phyloP scores from a whole-genome alignment of 2,329 filamentous ascomycete genomes.

The Lachnum nothofagi region DNA sequence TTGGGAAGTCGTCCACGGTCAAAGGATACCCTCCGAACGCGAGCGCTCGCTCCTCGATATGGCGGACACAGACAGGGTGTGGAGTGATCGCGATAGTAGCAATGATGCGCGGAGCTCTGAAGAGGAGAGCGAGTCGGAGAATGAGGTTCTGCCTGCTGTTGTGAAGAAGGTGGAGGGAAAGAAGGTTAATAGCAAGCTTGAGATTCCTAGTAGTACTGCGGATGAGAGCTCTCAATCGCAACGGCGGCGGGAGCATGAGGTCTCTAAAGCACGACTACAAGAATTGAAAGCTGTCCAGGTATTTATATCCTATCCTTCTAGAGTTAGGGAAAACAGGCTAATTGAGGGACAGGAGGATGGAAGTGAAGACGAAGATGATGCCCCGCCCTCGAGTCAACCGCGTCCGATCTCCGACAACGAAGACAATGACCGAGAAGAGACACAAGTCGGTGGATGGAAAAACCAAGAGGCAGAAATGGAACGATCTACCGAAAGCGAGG shows the following conservation, averaged over 20 bases:
- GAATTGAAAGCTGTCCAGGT: too few species aligned
- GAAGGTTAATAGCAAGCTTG: background rate
- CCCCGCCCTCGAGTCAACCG: constrained; percentile 20
- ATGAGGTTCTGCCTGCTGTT: too few species aligned
- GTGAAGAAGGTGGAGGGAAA: background rate
- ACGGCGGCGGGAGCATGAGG: background rate
- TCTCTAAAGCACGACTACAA: background rate
- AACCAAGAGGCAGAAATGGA: too few species aligned
- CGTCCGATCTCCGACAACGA: constrained; percentile 4
- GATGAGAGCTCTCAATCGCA: constrained; percentile 4
- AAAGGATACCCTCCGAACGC: constrained; percentile 6
- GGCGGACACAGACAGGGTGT: constrained; percentile 7
- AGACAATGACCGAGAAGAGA: too few species aligned
- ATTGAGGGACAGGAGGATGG: background rate
- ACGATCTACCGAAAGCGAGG: too few species aligned
- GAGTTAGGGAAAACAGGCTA: background rate
- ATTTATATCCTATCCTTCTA: too few species aligned
- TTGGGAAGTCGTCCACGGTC: constrained; percentile 16
- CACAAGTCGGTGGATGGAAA: too few species aligned
- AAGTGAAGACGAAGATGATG: constrained; percentile 3
- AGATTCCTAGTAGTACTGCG: constrained; percentile 10
- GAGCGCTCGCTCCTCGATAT: constrained; percentile 14
- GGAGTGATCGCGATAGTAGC: constrained; percentile 18
- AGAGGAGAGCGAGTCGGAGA: background rate
- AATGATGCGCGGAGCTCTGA: constrained; percentile 19